Base-by-base conservation (phyloP, 768 basidiomycete genomes). In the Nidularia sp. region DNA sequence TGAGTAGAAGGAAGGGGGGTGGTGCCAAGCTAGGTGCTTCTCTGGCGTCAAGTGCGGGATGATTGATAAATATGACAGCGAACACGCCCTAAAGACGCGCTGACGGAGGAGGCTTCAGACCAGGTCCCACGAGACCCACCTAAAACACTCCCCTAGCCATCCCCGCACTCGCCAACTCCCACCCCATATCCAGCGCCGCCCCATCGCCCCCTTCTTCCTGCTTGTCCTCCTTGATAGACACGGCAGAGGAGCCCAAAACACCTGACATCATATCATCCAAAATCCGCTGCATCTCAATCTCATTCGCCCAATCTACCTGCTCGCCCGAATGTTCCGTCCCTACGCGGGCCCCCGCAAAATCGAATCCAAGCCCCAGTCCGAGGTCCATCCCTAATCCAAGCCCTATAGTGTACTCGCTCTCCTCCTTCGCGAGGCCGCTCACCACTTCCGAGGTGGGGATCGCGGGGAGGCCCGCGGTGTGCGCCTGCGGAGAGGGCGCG, bases 271-370 rank as follows among this genome's bases (percentile, higher is more conserved):
- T 47, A 34, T 36, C 69, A 62, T 80, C 80, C 65, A 86, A 62
- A 49, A 86, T 67, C 66, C 72, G 79, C 70, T 83, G 79, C 73
- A 85, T 81, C 65, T 83, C 84, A 58, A 71, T 73, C 62, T 81
- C 80, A 53, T 70, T 65, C 51, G 63, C 60, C 71, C 71, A 72
- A 53, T 67, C 64, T 18, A 54, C 25, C 25, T 58, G 33, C 60
- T 57, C 39, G 59, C 58, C 39, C 53, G 53, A 52, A 57, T 51
- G 59, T 66, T 61, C 58, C 60, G 57, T 61, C 50, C 57, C 64
- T 42, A 60, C 42, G 55, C 50, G 52, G 50, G 25, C 25, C 25
- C 25, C 60, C 33, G n/a, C 48, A 25, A 13, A 50, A 47, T 60
- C 57, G 51, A 49, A 55, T 51, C 57, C 55, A 52, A 59, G 53